These are phyloP conservation scores for Penicillium verhagenii DNA, from an alignment of 495 filamentous ascomycete genomes.

Conservation along the genomic window DNA sequence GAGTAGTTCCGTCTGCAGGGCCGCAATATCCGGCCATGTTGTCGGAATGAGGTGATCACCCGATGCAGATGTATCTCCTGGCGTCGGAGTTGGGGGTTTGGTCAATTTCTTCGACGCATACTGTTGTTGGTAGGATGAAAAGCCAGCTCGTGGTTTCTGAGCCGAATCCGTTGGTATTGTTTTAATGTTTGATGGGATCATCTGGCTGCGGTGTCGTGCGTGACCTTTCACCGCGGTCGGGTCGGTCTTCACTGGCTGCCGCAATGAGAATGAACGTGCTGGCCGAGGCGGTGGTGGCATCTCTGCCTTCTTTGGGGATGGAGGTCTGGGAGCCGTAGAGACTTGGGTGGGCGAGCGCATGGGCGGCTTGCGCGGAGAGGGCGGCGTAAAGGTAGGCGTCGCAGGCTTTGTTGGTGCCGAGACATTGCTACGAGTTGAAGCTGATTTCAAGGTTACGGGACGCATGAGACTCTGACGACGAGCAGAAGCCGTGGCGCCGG, in stretches of 20 bases:
- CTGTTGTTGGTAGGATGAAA: constrained; percentile 68
- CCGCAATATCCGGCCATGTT: constrained; percentile 57
- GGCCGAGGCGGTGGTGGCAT: constrained; percentile 41
- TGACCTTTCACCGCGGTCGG: constrained; percentile 27
- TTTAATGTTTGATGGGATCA: constrained; percentile 21
- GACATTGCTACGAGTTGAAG: constrained; percentile 16
- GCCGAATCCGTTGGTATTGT: constrained; percentile 10
- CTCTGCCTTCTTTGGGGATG: constrained; percentile 38
- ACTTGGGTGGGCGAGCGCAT: constrained; percentile 13
- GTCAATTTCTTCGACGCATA: constrained; percentile 64
- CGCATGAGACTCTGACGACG: constrained; percentile 40
- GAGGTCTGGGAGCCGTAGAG: constrained; percentile 20
- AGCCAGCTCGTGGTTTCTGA: constrained; percentile 47
- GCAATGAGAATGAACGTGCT: constrained; percentile 40
- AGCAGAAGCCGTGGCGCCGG: constrained; percentile 4
- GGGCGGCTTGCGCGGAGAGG: constrained; percentile 33
- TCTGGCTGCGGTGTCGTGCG: constrained; percentile 40
- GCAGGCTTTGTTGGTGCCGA: constrained; percentile 20
- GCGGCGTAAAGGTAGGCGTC: constrained; percentile 14
- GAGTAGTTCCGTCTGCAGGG: constrained; percentile 69
- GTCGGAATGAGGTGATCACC: constrained; percentile 28
- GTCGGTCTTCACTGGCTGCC: constrained; percentile 30
- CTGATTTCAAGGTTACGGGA: constrained; percentile 25
- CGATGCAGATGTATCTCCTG: constrained; percentile 8
- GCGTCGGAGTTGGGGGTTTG: constrained; percentile 53